Conservation (phyloP, 495 filamentous ascomycete genomes). For the Neurospora pannonica region DNA sequence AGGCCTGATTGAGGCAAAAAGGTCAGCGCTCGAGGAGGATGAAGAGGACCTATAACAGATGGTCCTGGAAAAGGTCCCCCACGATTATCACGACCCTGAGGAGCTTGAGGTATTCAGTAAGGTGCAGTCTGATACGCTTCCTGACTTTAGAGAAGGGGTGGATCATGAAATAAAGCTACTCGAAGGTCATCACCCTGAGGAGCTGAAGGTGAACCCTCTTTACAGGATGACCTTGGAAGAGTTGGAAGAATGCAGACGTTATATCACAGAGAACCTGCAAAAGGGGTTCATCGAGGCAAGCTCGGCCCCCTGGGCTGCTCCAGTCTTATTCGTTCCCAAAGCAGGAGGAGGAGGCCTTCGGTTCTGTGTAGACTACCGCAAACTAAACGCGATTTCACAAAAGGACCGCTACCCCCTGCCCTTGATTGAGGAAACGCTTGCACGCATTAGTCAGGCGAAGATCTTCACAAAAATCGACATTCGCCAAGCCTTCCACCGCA, state of each 20-base stretch:
- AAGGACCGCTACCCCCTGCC: slow-evolving; percentile 38
- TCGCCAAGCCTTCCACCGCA: slow-evolving; percentile 20
- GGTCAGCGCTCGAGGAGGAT: not conserved
- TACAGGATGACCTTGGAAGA: slow-evolving; percentile 20
- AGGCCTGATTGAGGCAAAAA: not conserved
- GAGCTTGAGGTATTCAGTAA: not conserved
- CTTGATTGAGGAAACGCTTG: slow-evolving; percentile 33
- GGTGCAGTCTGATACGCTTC: not conserved
- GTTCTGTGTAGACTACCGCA: slow-evolving; percentile 24
- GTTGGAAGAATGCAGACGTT: slow-evolving; percentile 8
- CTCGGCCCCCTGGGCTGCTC: slow-evolving; percentile 8
- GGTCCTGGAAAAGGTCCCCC: not conserved
- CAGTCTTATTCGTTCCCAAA: slow-evolving; percentile 31
- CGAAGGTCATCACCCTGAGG: not conserved
- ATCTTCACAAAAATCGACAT: no score
- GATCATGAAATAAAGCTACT: not conserved
- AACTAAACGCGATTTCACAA: slow-evolving; percentile 27
- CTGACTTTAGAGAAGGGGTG: no score
- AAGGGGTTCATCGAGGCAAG: slow-evolving; percentile 5
- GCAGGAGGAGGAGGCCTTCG: slow-evolving; percentile 15
- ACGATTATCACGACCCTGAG: not conserved
- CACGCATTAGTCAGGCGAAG: slow-evolving; percentile 21
- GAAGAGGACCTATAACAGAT: not conserved
- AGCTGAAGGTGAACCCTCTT: slow-evolving; percentile 7
- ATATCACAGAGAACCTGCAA: slow-evolving; percentile 1